These are phyloP conservation scores for Piromyces sp. DNA, from an alignment of 192 early-diverging fungal genomes.

Conservation along the genomic window DNA sequence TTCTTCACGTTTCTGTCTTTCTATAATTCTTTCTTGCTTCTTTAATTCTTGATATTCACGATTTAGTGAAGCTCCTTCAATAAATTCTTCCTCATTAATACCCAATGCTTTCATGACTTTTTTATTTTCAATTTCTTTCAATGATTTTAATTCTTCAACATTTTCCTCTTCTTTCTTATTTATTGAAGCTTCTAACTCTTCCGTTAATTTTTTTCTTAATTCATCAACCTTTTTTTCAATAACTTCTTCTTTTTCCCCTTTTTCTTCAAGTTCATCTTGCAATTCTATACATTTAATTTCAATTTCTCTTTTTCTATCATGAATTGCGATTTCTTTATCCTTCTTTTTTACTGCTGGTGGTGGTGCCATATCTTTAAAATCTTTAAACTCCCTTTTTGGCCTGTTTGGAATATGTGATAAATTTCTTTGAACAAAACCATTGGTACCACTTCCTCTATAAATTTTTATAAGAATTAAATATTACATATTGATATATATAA, in stretches of 20 bases:
- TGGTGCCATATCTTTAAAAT: neutral
- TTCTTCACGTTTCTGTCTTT: neutral
- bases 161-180: neutral
- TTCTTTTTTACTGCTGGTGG: neutral
- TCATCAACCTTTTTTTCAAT: neutral
- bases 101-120: neutral
- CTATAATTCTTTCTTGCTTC: neutral
- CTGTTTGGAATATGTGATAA: neutral
- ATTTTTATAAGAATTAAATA: too few relatives aligned
- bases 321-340: neutral
- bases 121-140: neutral
- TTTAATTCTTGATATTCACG: neutral
- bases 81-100: neutral
- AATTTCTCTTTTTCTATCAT: neutral
- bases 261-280: neutral
- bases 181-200: neutral
- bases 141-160: neutral
- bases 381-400: neutral
- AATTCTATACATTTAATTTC: neutral
- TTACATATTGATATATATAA: too few relatives aligned
- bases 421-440: neutral
- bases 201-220: neutral
- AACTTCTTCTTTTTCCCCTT: neutral
- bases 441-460: neutral
- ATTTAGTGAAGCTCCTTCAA: neutral